phyloP scores from a whole-genome alignment of 805 yeast genomes.

The Kazachstania africana region DNA sequence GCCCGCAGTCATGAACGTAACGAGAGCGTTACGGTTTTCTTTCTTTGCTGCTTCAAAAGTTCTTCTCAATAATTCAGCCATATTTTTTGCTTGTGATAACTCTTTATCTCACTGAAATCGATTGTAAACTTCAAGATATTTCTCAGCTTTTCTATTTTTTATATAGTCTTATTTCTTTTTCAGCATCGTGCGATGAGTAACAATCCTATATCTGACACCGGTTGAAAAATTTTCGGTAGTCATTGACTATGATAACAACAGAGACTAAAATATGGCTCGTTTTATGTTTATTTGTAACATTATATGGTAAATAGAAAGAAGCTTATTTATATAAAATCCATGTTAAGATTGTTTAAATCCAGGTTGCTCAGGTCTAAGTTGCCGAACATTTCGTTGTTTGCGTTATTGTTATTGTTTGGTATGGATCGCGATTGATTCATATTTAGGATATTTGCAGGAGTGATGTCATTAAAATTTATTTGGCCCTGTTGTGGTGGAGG shows the following conservation, averaged over 20 bases:
- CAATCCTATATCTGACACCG: too few species aligned
- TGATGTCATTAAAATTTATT: slow-evolving; percentile 2
- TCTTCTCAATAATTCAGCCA: slow-evolving; percentile 33
- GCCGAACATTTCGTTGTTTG: slow-evolving; percentile 6
- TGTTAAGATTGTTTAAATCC: slow-evolving; percentile 20
- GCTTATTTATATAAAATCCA: slow-evolving; percentile 22
- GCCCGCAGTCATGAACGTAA: slow-evolving; percentile 91
- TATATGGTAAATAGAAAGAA: background rate
- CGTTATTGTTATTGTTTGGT: slow-evolving; percentile 3
- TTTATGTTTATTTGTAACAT: too few species aligned
- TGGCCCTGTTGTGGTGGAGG: slow-evolving; percentile 1
- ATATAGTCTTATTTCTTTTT: too few species aligned
- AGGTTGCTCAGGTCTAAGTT: slow-evolving; percentile 19
- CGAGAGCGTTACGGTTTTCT: slow-evolving; percentile 73
- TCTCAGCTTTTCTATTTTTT: background rate
- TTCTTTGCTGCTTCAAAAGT: slow-evolving; percentile 45
- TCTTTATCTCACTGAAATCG: background rate
- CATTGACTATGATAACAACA: too few species aligned
- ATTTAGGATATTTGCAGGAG: slow-evolving; percentile 9
- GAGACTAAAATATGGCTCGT: too few species aligned
- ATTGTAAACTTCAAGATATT: slow-evolving; percentile 1
- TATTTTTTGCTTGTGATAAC: too few species aligned
- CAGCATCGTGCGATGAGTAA: too few species aligned
- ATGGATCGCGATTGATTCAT: slow-evolving; percentile 3
- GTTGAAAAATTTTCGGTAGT: too few species aligned